Evolutionary conservation across 345 rosid species (phyloP).

Genomic region (Gossypium mustelinum): DNA sequence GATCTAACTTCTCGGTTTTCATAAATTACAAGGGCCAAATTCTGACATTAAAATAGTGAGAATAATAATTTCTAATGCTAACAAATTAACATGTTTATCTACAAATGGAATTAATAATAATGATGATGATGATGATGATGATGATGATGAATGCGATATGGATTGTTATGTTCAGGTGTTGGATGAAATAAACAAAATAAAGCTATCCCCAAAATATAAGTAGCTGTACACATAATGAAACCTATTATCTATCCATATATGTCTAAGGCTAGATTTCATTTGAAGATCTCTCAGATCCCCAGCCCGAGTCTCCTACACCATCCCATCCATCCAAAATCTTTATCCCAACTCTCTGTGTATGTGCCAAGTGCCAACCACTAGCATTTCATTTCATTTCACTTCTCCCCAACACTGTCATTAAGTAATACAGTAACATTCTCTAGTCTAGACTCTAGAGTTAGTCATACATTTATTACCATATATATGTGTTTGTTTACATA

Average conservation of each 20-base stretch:
- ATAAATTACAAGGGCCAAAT: no score
- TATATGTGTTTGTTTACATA: background rate
- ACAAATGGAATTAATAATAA: no score
- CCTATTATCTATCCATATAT: background rate
- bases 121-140: no score
- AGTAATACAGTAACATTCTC: background rate
- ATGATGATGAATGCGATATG: background rate
- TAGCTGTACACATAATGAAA: background rate
- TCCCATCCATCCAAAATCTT: background rate
- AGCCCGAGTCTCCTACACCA: background rate
- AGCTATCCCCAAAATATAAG: background rate
- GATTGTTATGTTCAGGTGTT: background rate
- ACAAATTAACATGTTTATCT: no score
- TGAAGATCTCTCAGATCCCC: background rate
- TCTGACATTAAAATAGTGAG: no score
- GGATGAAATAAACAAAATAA: background rate
- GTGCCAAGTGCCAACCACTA: background rate
- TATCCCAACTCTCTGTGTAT: background rate
- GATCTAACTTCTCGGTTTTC: no score
- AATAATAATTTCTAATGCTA: no score
- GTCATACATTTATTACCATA: background rate
- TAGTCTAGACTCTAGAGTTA: background rate
- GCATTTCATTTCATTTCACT: background rate
- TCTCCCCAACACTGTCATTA: background rate
- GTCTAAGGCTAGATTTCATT: background rate